Base-by-base conservation (phyloP, 345 rosid species). In the Clausena lansium region DNA sequence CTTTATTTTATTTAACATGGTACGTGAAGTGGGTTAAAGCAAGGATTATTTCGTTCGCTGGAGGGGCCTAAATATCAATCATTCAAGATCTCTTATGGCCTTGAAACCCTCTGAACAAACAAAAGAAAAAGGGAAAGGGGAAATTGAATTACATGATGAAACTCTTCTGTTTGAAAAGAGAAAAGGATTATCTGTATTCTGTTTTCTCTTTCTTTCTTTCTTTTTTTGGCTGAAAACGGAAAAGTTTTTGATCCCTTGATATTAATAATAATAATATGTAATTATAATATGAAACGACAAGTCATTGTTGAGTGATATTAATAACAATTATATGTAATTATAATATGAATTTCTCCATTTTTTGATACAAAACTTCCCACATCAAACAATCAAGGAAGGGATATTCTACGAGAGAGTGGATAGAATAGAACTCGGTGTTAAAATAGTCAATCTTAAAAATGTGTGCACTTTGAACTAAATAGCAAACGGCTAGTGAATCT, bases 401-500 rank as follows among this genome's bases (percentile, higher is more conserved):
- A 17, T 52, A 17, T 52, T 52, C 57, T 17, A 17, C 0, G 20
- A 17, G 22, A 52, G 22, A 52, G 6, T 17, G 22, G 57, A 17
- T 52, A 17, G 22, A 52, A 17, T 52, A 17, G 22, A 52, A 19
- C 7, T 52, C 20, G 1, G 35, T 30, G 30, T 7, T 7, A 11
- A 14, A 27, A 17, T 25, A 69, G n/a, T 45, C 6, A 45, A 25
- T 5, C 71, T 45, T 28, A 27, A 70, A 50, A 27, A 69, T 27
- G 38, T 50, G 59, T 30, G 27, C 13, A 3, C 7, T 8, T 64
- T 33, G 68, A 64, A 64, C 64, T 15, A 63, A 10, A 63, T 15
- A 32, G 27, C 30, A 70, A 70, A 70, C 73, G 39, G 60, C 39
- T 28, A 70, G 74, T 70, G 39, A 70, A 50, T 70, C 60, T 50